Base-by-base conservation (phyloP, 192 early-diverging fungal species). In the Gryganskiella cystojenkinii region DNA sequence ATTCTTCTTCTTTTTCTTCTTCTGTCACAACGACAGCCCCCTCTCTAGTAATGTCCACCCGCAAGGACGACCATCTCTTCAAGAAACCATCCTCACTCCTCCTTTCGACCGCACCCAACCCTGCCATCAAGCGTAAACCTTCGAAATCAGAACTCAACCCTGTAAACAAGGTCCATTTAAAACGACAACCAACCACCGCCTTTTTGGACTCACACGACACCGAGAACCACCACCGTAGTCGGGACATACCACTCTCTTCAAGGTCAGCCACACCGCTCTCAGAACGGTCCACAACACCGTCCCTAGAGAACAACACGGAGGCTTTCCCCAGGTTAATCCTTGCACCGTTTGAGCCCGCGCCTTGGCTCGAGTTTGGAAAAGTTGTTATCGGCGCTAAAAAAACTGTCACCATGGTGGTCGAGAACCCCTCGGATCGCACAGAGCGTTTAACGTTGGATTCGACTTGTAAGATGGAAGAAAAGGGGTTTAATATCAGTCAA, bases 361-460 rank as follows among this genome's bases (percentile, higher is more conserved):
- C 74, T 37, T 78, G 74, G 74, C 46, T 78, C 13, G 74, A 78
- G 43, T 78, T 78, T 69, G 74, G 74, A 1, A 69, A 61, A 27
- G 66, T 69, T 20, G 49, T 69, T 3, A 61, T 78, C 2, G 74
- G 74, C 0, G 52, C 66, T 2, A 78, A 78, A 30, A 68, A 78
- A 56, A 64, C 40, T 1, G 28, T 64, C 1, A 28, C 66, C 4
- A 17, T 69, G 56, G 27, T 52, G 17, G 44, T 78, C 3, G 61
- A 69, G 37, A 78, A 78, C 43, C 74, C 74, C 3, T 44, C 55
- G 1, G 67, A 78, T 24, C 0, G 6, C 6, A 22, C 35, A 7
- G 61, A 69, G 43, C 61, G 33, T 25, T 33, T 78, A 1, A 4
- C 31, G 6, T 47, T 78, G 35, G 74, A 78, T 46, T 35, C 61